phyloP scores from a whole-genome alignment of 345 rosid genomes.

The Ceriops decandra region DNA sequence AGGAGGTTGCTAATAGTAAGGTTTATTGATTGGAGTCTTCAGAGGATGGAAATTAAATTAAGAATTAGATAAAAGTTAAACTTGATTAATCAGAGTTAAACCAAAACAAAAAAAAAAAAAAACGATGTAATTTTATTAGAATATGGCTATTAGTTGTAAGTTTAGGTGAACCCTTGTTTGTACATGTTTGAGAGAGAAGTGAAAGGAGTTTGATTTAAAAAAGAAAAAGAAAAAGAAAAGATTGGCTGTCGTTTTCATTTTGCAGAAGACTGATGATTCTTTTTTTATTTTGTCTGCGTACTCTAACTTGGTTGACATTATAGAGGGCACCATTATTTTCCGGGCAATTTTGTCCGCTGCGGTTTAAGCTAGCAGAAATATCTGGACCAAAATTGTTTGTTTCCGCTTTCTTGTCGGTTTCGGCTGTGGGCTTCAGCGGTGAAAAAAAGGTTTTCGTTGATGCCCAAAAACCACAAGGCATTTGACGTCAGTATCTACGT shows the following conservation, averaged over 20 bases:
- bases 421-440: not conserved
- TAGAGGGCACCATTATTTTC: slow-evolving; percentile 19
- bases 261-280: slow-evolving; percentile 10
- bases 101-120: not conserved
- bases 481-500: too few relatives aligned
- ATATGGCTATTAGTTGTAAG: slow-evolving; percentile 8
- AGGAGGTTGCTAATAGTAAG: not conserved
- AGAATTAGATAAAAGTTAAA: not conserved
- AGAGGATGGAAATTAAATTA: not conserved
- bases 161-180: slow-evolving; percentile 33
- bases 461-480: too few relatives aligned
- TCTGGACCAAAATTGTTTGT: not conserved
- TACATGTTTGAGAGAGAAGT: slow-evolving; percentile 22
- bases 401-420: not conserved
- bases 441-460: not conserved
- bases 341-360: slow-evolving; percentile 5
- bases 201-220: not conserved
- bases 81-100: slow-evolving; percentile 1
- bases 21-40: not conserved
- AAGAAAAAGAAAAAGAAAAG: slow-evolving; percentile 4
- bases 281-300: slow-evolving; percentile 22
- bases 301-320: slow-evolving; percentile 20
- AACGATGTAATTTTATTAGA: not conserved
- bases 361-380: not conserved
- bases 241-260: slow-evolving; percentile 36